Evolutionary conservation across 345 rosid genomes (phyloP).

Genomic region (Brassica juncea): DNA sequence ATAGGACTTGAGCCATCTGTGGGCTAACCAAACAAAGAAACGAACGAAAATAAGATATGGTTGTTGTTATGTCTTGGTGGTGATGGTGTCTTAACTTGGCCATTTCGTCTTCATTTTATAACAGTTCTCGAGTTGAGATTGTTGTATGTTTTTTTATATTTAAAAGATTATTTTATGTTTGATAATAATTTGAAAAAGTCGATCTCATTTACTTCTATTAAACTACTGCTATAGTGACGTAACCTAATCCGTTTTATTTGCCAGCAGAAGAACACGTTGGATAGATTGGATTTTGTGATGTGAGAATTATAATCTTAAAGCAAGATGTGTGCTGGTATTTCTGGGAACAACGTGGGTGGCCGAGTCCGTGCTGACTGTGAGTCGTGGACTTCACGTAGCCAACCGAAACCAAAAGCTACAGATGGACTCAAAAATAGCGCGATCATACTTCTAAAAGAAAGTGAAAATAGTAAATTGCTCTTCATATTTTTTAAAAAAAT

Average conservation of each 20-base stretch:
- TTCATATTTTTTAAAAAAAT: too few species aligned
- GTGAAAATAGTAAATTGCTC: too few species aligned
- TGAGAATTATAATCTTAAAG: too few species aligned
- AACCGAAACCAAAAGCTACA: too few species aligned
- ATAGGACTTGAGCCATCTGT: constrained; percentile 38
- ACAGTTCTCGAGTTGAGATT: constrained; percentile 17
- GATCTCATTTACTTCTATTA: neutral
- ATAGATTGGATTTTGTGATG: neutral
- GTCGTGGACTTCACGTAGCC: too few species aligned
- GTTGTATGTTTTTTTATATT: neutral
- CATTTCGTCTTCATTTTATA: constrained; percentile 30
- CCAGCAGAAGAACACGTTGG: constrained; percentile 29
- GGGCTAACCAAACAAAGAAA: constrained; percentile 3
- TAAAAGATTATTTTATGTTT: neutral
- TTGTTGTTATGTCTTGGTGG: constrained; percentile 20
- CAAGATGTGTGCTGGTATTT: neutral
- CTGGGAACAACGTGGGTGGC: constrained; percentile 33
- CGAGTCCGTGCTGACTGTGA: constrained; percentile 32
- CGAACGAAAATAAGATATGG: constrained; percentile 29
- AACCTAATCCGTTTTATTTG: constrained; percentile 29
- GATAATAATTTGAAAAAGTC: constrained; percentile 28
- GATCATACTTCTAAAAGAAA: too few species aligned
- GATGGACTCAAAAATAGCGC: too few species aligned
- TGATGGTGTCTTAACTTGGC: constrained; percentile 35
- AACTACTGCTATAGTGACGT: neutral